Base-by-base conservation (phyloP, 1,284 basidiomycete species). In the Malassezia equina region DNA sequence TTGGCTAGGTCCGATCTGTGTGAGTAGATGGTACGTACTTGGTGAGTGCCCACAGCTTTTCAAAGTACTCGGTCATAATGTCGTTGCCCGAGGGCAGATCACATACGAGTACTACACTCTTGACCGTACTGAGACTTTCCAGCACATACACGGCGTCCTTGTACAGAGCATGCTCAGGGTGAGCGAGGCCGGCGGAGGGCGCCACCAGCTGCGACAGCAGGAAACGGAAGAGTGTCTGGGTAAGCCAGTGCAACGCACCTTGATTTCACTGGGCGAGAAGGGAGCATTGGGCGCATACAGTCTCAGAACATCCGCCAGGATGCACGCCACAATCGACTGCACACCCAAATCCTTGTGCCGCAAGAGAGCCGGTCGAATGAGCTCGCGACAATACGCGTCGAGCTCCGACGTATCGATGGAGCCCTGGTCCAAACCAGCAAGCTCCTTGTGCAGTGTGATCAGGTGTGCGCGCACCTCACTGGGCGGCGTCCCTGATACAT, bases 281-380 rank as follows among this genome's bases (percentile, higher is more conserved):
- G 94, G 94, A 27, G 94, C 93, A 71, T 96, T 89, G 1, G 94
- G 94, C 0, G 94, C 94, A 75, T 90, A 95, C 43, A 98, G 81
- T 32, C 90, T 79, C 47, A 99, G 82, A 56, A 96, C 79, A 75
- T 99, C 91, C 1, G 90, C 90, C 17, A 99, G 81, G 76, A 90
- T 96, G 76, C 90, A 94, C 0, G 90, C 90, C 5, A 86, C 83
- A 64, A 87, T 88, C 0, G 90, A 90, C 75, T 91, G 94, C 64
- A 98, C 88, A 19, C 89, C 90, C 43, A 83, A 82, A 78, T 96
- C 91, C 76, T 89, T 93, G 64, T 98, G 91, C 27, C 91, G 82
- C 40, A 95, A 80, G 34, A 98, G 82, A 2, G 84, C 81, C 1
- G 81, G 81, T 68, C 80, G 80, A 62, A 93, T 82, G 68, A 98